Conservation (phyloP, 2,329 filamentous ascomycete species). For the Tolypocladium ophioglossoides region DNA sequence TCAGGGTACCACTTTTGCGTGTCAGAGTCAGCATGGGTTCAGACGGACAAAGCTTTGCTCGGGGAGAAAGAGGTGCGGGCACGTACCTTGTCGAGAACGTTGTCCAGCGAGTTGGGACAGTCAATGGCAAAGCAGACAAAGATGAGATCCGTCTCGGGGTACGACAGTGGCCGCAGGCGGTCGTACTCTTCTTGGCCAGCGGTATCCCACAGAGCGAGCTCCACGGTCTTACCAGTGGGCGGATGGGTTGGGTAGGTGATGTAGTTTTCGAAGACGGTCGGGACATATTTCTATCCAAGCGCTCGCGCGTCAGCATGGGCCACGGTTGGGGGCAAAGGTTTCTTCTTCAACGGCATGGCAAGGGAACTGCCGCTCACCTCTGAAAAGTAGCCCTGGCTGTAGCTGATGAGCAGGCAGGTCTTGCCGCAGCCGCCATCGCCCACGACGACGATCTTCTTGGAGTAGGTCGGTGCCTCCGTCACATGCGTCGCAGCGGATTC, state of each 20-base stretch:
- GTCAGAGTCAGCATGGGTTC: conserved; percentile 2
- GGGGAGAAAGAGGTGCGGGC: neutral
- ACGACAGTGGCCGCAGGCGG: conserved; percentile 86
- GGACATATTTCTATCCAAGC: conserved; percentile 82
- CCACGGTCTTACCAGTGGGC: conserved; percentile 83
- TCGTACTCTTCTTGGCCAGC: conserved; percentile 99
- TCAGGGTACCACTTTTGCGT: conserved; percentile 88
- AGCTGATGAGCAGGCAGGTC: conserved; percentile 96
- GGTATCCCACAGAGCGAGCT: conserved; percentile 96
- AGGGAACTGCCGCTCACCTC: conserved; percentile 54
- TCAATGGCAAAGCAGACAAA: conserved; percentile 99
- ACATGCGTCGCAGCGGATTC: conserved; percentile 75
- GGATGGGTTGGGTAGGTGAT: conserved; percentile 92
- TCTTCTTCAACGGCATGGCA: neutral
- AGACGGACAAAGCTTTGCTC: neutral
- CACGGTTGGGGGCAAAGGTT: neutral
- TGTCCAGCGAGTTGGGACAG: conserved; percentile 95
- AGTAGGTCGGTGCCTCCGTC: conserved; percentile 86
- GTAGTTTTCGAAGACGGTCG: conserved; percentile 99
- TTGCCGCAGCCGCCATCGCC: conserved; percentile 97
- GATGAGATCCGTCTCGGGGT: conserved; percentile 93
- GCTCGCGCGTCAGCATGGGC: neutral
- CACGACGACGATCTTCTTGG: conserved; percentile 98
- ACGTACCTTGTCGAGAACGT: conserved; percentile 93
- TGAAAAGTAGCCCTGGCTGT: conserved; percentile 97